Percentiles rank a stretch among this genome's conserved stretches.
These are phyloP conservation scores for Przewalskia tangutica DNA, from an alignment of 257 asterid species.

Conservation along the genomic window DNA sequence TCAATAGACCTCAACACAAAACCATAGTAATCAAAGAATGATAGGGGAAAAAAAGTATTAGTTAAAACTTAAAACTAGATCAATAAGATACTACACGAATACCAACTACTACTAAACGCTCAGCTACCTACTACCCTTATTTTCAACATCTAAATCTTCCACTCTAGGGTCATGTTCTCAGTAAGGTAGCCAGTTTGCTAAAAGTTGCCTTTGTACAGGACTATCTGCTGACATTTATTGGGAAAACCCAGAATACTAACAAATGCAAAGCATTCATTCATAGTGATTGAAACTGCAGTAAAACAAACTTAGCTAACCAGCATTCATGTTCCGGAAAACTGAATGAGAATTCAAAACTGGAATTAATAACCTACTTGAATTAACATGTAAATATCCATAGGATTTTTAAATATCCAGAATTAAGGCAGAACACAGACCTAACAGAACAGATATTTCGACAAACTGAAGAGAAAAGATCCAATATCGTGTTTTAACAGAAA, in stretches of 20 bases:
- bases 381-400: not conserved
- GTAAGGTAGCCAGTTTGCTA: not conserved
- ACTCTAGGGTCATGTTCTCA: too few species aligned
- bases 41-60: too few species aligned
- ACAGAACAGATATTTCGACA: slow-evolving; percentile 1
- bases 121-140: too few species aligned
- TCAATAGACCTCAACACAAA: too few species aligned
- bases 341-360: not conserved
- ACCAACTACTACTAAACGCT: too few species aligned
- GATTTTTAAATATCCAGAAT: not conserved
- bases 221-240: not conserved
- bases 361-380: not conserved
- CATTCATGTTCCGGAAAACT: not conserved
- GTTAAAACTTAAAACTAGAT: too few species aligned
- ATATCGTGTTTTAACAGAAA: not conserved
- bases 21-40: too few species aligned
- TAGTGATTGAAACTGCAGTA: not conserved
- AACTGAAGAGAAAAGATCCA: not conserved
- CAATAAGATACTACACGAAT: too few species aligned
- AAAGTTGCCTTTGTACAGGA: not conserved
- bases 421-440: not conserved
- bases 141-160: too few species aligned
- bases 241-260: not conserved
- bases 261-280: not conserved
- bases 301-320: not conserved